Base-by-base conservation (phyloP, 2,329 filamentous ascomycete species). In the Penicillium vulpinum region DNA sequence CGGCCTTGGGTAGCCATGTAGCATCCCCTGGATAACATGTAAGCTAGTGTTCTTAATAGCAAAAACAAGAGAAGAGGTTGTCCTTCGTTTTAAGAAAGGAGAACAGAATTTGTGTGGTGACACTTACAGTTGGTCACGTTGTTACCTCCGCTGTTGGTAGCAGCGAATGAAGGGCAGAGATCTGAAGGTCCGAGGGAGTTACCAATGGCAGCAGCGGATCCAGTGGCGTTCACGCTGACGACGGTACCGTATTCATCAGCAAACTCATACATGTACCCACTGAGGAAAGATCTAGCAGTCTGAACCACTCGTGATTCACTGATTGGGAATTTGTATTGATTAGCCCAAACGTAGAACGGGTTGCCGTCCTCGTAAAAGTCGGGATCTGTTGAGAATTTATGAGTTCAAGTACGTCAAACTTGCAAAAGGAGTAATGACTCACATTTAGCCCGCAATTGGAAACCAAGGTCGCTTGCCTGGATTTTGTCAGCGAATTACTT, bases 161-260 rank as follows among this genome's bases (percentile, higher is more conserved):
- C 83, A 4, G 74, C 63, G 66, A 87, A 88, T 2, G 78, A 79
- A 0, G 84, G 83, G 64, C 86, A 89, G 64, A 81, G 77, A 67
- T 88, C 86, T 0, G 85, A 87, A 0, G 86, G 81, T 0, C 81
- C 82, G 4, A 89, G 78, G 0, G 85, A 85, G 68, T 89, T 85
- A n/a, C 82, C 85, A 21, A 86, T 78, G 2, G 80, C 81, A 28
- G 44, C 57, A 0, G 76, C 70, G 7, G 81, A 79, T n/a, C 80
- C 81, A 40, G 78, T 83, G 2, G 78, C 76, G 15, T 86, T 85
- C 38, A 89, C 78, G 0, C 82, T 81, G 53, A 86, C 79, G 21
- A 89, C 79, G 4, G 78, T 81, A 11, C 84, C 85, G 3, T 77
- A 74, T 0, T 79, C 78, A 5, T 84, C 79, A 41, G 83, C 80